Evolutionary conservation across 2,329 filamentous ascomycete species (phyloP).

Genomic region (Fusarium tuaranense): DNA sequence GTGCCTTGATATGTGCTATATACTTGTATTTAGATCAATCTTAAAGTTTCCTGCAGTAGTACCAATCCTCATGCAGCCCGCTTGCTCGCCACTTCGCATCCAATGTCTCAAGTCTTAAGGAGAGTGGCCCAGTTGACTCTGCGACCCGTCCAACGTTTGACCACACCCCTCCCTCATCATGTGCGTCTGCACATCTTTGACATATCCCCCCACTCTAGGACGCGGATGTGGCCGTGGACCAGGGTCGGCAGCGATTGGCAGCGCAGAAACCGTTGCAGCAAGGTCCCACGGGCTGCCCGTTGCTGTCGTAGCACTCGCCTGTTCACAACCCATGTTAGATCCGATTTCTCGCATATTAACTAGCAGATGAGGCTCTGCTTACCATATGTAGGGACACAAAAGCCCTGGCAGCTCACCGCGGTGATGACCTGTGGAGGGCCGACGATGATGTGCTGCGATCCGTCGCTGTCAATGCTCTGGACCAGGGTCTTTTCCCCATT

Average conservation of each 20-base stretch:
- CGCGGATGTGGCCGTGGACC: slow-evolving; percentile 32
- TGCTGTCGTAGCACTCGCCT: slow-evolving; percentile 50
- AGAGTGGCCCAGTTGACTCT: neutral
- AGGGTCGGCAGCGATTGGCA: slow-evolving; percentile 56
- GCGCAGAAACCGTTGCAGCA: slow-evolving; percentile 60
- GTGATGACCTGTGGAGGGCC: slow-evolving; percentile 58
- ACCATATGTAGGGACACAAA: slow-evolving; percentile 56
- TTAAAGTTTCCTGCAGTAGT: neutral
- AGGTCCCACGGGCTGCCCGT: slow-evolving; percentile 51
- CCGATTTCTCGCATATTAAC: neutral
- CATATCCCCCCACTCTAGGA: neutral
- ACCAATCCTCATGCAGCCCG: neutral
- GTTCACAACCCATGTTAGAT: neutral
- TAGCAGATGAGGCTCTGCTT: slow-evolving; percentile 15
- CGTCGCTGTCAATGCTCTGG: slow-evolving; percentile 40
- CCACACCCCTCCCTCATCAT: too few species aligned
- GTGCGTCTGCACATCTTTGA: neutral
- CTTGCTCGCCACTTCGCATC: neutral
- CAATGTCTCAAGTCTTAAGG: neutral
- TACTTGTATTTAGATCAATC: neutral
- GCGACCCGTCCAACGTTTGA: neutral
- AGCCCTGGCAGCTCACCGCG: slow-evolving; percentile 56
- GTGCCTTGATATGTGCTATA: neutral
- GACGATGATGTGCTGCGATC: slow-evolving; percentile 55
- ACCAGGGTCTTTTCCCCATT: slow-evolving; percentile 47